Evolutionary conservation across 768 basidiomycete species (phyloP).

Genomic region (Chalciporus pseudorubinellus): DNA sequence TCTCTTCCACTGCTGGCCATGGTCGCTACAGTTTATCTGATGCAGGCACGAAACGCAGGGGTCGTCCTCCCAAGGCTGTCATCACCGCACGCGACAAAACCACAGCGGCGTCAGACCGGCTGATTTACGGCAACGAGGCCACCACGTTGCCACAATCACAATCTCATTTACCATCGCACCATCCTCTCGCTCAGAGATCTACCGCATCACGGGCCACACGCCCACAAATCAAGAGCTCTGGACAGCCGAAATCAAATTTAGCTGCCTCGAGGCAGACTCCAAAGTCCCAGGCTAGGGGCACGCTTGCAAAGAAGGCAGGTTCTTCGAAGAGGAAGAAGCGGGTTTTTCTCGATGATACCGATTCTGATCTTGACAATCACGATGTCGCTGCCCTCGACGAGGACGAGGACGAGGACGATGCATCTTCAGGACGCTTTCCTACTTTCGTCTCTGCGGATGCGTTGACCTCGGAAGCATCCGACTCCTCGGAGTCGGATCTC

Average conservation of each 20-base stretch:
- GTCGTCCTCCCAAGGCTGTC: conserved; percentile 54
- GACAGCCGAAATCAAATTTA: conserved; percentile 28
- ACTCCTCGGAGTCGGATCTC: conserved; percentile 43
- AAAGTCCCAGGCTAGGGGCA: conserved; percentile 41
- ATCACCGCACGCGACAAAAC: conserved; percentile 32
- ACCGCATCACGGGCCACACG: conserved; percentile 25
- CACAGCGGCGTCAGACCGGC: conserved; percentile 18
- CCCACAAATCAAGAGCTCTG: conserved; percentile 17
- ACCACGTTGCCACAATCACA: conserved; percentile 36
- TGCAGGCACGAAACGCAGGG: conserved; percentile 44
- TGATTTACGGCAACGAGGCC: conserved; percentile 32
- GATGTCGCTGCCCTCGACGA: conserved; percentile 33
- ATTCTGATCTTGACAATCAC: conserved; percentile 35
- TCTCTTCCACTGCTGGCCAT: conserved; percentile 30
- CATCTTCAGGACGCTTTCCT: conserved; percentile 47
- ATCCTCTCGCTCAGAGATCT: conserved; percentile 17
- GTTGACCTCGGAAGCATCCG: conserved; percentile 47
- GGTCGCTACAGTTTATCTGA: conserved; percentile 19
- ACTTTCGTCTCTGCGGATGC: conserved; percentile 69
- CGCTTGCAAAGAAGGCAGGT: conserved; percentile 27
- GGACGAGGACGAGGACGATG: conserved; percentile 31
- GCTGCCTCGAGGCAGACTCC: conserved; percentile 32
- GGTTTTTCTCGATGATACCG: conserved; percentile 15
- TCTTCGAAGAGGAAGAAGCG: conserved; percentile 21
- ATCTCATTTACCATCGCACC: conserved; percentile 32